phyloP scores from a whole-genome alignment of 768 basidiomycete species.

The Albatrellus ellisii region DNA sequence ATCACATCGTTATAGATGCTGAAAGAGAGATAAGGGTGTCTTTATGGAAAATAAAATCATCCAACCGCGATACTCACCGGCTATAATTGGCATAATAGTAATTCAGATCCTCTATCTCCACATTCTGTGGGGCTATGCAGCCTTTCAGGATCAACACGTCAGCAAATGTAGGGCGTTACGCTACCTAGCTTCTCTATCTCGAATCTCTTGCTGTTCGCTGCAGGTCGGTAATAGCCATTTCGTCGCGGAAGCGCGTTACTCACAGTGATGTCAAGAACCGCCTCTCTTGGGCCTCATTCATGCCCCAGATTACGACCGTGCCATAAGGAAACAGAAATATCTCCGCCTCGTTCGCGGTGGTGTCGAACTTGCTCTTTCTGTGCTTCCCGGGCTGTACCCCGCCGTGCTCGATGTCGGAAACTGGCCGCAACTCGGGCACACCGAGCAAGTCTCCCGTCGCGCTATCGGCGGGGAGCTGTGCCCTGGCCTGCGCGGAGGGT shows the following conservation, averaged over 20 bases:
- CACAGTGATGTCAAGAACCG: conserved; percentile 85
- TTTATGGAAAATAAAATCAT: background rate
- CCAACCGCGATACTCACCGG: conserved; percentile 21
- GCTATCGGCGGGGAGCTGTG: conserved; percentile 9
- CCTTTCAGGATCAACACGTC: conserved; percentile 5
- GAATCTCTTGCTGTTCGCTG: conserved; percentile 68
- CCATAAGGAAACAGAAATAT: conserved; percentile 93
- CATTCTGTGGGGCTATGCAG: conserved; percentile 64
- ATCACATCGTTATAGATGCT: conserved; percentile 95
- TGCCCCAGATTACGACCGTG: conserved; percentile 95
- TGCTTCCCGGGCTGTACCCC: conserved; percentile 24
- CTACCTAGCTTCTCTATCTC: conserved; percentile 78
- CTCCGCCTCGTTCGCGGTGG: conserved; percentile 55
- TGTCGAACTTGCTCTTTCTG: conserved; percentile 49
- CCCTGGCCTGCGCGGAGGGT: conserved; percentile 9
- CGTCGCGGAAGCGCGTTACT: conserved; percentile 20
- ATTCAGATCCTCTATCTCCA: conserved; percentile 96
- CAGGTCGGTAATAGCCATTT: conserved; percentile 1
- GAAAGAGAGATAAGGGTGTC: conserved; percentile 21
- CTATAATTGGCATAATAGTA: conserved; percentile 97
- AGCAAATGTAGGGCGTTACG: conserved; percentile 13
- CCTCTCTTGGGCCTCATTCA: conserved; percentile 88
- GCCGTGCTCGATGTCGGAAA: conserved; percentile 14
- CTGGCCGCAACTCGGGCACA: conserved; percentile 51
- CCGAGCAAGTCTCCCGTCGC: conserved; percentile 63